Base-by-base conservation (phyloP, 768 basidiomycete species). In the Paxillus rubicundulus region DNA sequence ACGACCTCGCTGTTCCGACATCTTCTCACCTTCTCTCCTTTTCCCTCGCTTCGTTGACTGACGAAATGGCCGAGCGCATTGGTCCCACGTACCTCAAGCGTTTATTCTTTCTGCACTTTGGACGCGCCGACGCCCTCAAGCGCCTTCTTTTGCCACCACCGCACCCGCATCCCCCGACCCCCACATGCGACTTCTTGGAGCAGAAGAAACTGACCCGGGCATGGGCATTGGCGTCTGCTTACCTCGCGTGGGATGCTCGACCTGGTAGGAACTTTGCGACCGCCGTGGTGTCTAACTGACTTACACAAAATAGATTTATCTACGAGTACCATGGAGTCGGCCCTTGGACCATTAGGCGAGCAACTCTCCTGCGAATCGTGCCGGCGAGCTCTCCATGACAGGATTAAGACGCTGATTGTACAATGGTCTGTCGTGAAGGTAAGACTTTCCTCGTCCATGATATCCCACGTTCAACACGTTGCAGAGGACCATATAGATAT, bases 371-470 rank as follows among this genome's bases (percentile, higher is more conserved):
- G 89, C 63, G 81, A 84, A 16, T 74, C 82, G n/a, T 92, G 89
- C 66, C 81, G 79, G 57, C 65, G 73, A 38, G 74, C 79, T 3
- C 77, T 92, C 27, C 71, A 76, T 46, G 84, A 87, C 18, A 80
- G 89, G 24, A 79, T 90, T 45, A 84, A 82, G 67, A 78, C 78
- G 45, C 76, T 90, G 45, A 72, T 87, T 34, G 69, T 84, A 28
- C 86, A 89, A 63, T 92, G 89, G 89, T 86, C 89, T 5, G 74
- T 82, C 24, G 85, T 91, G 49, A 91, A 89, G 74, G 89, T 87
- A 58, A 34, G 45, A 16, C 42, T 27, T 59, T 20, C 42, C n/a
- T 8, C 13, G 6, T 24, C 45, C n/a, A 16, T 44, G 18, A 32
- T 34, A 34, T 48, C 14, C 24, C 39, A 10, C 17, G 17, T 57